Evolutionary conservation across 352 stramenopile genomes (phyloP).

Genomic region (Phytophthora boehmeriae): DNA sequence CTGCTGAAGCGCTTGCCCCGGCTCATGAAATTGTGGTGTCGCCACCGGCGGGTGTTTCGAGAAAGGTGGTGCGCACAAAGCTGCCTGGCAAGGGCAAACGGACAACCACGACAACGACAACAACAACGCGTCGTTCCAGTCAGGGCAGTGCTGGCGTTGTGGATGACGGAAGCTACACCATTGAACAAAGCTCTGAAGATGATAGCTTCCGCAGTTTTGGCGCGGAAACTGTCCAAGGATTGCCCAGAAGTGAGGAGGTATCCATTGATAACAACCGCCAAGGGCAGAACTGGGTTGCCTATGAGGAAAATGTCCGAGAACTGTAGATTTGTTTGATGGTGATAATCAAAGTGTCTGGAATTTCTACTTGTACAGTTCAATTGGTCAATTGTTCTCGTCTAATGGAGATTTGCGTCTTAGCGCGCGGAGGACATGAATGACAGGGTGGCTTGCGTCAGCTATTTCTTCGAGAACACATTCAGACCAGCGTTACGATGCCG

Average conservation of each 20-base stretch:
- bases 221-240: constrained; percentile 7
- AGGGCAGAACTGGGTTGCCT: constrained; percentile 12
- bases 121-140: constrained; percentile 14
- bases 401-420: constrained; percentile 1
- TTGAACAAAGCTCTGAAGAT: constrained; percentile 7
- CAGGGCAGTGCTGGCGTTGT: constrained; percentile 14
- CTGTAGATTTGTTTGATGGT: constrained; percentile 17
- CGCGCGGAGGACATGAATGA: background rate
- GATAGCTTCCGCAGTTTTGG: constrained; percentile 9
- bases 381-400: too few species aligned
- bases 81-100: constrained; percentile 22
- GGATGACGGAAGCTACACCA: background rate
- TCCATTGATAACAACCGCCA: constrained; percentile 1
- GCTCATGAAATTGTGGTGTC: constrained; percentile 21
- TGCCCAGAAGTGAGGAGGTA: background rate
- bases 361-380: too few species aligned
- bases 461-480: too few species aligned
- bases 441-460: too few species aligned
- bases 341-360: background rate
- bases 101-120: constrained; percentile 24
- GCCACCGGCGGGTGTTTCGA: constrained; percentile 23
- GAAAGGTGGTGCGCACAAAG: constrained; percentile 27
- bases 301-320: constrained; percentile 23
- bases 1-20: constrained; percentile 14
- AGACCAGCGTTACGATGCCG: constrained; percentile 2